Base-by-base conservation (phyloP, 2,329 filamentous ascomycete genomes). In the Didymella segeticola region DNA sequence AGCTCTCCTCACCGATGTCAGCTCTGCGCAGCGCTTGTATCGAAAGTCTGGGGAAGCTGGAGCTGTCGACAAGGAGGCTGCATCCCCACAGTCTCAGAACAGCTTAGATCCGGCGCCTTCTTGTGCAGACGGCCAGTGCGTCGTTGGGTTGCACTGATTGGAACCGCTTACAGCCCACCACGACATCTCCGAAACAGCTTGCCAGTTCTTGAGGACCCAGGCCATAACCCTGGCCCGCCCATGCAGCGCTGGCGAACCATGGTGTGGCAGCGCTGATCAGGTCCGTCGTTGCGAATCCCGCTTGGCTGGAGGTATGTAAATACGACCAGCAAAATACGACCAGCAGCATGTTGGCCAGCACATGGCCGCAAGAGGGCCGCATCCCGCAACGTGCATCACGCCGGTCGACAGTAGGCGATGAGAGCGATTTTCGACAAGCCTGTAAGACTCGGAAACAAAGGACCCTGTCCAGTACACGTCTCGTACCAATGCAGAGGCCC, bases 31-130 rank as follows among this genome's bases (percentile, higher is more conserved):
- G 43, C 56, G 57, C 47, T 43, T 54, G 56, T 38, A 43, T 43
- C 27, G 46, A 53, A 62, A 68, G 63, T 56, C 63, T 66, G 63
- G 65, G 63, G 63, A 63, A 68, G 54, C 61, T 60, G 56, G 53
- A 57, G 43, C 53, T 36, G 45, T 37, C 39, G 46, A 56, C 47
- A 59, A 55, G 29, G 48, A 62, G 45, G 60, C 60, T 56, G 52
- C 52, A 45, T 60, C 61, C 60, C 62, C 62, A 60, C 56, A 62
- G 53, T 65, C 50, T 45, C 53, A 61, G 57, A 59, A 27, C 8
- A 41, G 56, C 25, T 55, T 67, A 65, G 61, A 49, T 33, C 31
- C 22, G 53, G 51, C 45, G 60, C 49, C 33, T 34, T 27, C 23
- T 60, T 31, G 56, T 47, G 43, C 48, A 47, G 22, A 15, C 30